Base-by-base conservation (phyloP, 2,329 filamentous ascomycete species). In the Ceratocystis alfenasii region DNA sequence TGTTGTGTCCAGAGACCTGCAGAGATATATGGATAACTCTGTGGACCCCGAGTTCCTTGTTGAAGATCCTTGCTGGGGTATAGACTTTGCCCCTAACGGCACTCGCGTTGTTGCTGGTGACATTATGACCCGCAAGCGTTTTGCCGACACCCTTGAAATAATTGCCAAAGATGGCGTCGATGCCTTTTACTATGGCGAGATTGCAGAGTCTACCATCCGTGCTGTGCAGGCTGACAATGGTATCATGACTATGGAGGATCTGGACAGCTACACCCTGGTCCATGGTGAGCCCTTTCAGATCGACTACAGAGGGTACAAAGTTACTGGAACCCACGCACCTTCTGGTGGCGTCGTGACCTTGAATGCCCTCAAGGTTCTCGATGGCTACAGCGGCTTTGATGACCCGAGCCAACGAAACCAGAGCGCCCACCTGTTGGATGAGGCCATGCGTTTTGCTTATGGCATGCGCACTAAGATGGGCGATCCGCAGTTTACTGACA, bases 71-170 rank as follows among this genome's bases (percentile, higher is more conserved):
- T 80, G 83, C 0, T 96, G 90, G 87, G 88, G 90, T 0, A 76
- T 90, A 33, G 91, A 95, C 73, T 95, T 95, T 74, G 90, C 90
- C 1, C 89, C 89, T 0, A 82, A 87, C 67, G 90, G 89, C 2
- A 83, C 78, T 1, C 76, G 83, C 0, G 71, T 92, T 1, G 78
- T 79, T 22, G 73, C 89, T 1, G 87, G 87, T n/a, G 88, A 94
- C 69, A 87, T 76, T 0, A 88, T 94, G 69, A 90, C 87, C 0
- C 79, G 89, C 28, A 87, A 85, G 72, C 80, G 89, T 48, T 91
- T 89, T 73, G 89, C 88, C 0, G 77, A 88, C 68, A 90, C 88
- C 0, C 79, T 94, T 0, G 87, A 91, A 72, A 78, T 77, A 0
- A 88, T 94, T 69, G 87, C 87, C 0, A 73, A 81, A 0, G 69